Evolutionary conservation across 768 basidiomycete species (phyloP).

Genomic region (Asterophora lycoperdoides): DNA sequence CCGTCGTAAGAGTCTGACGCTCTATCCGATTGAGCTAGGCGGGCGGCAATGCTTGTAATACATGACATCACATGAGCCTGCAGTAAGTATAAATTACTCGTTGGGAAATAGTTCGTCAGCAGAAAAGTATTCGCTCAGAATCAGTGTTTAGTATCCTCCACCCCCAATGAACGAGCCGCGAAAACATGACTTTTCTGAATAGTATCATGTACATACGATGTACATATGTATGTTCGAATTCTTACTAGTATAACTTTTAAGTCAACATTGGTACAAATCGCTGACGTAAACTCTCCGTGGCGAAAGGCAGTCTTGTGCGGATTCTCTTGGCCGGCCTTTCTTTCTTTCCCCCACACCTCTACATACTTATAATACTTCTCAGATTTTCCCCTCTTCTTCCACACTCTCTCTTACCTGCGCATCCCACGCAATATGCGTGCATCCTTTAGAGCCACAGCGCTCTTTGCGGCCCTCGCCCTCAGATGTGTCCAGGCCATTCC

Average conservation of each 20-base stretch:
- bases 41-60: too few species aligned
- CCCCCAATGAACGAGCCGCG: too few species aligned
- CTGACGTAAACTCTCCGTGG: neutral
- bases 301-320: neutral
- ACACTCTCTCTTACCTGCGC: constrained; percentile 2
- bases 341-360: constrained; percentile 7
- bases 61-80: too few species aligned
- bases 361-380: constrained; percentile 3
- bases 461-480: constrained; percentile 36
- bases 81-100: too few species aligned
- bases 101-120: too few species aligned
- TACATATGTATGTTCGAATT: too few species aligned
- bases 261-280: too few species aligned
- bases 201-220: too few species aligned
- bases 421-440: constrained; percentile 20
- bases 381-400: constrained; percentile 3
- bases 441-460: constrained; percentile 26
- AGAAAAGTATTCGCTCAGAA: too few species aligned
- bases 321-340: neutral
- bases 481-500: constrained; percentile 65
- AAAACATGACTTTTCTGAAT: too few species aligned
- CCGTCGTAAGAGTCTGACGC: constrained; percentile 52
- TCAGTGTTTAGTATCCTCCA: too few species aligned
- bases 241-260: too few species aligned
- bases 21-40: constrained; percentile 50